phyloP scores from a whole-genome alignment of 2,329 filamentous ascomycete species.

The Neonectria magnoliae region DNA sequence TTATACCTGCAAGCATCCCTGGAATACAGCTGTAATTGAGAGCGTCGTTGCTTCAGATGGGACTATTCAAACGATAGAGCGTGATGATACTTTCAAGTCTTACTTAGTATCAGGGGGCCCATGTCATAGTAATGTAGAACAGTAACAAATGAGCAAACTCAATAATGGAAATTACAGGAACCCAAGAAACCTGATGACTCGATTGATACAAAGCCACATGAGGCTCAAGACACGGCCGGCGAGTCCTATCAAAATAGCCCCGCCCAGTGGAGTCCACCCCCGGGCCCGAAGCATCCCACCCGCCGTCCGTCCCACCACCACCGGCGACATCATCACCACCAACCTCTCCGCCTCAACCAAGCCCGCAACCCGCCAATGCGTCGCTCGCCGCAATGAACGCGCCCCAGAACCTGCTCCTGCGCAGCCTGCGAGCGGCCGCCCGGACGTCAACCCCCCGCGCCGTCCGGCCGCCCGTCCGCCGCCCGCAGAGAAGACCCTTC shows the following conservation, averaged over 20 bases:
- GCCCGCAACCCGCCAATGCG: background rate
- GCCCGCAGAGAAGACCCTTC: constrained; percentile 29
- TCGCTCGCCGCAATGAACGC: constrained; percentile 41
- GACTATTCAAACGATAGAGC: too few species aligned
- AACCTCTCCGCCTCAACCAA: background rate
- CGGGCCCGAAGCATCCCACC: background rate
- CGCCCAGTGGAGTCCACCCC: background rate
- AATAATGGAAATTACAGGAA: background rate
- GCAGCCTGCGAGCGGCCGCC: constrained; percentile 36
- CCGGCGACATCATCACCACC: background rate
- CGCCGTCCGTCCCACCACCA: background rate
- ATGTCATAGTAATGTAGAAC: background rate
- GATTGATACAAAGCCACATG: background rate
- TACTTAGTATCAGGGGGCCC: background rate
- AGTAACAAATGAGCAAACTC: background rate
- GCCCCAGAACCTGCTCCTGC: constrained; percentile 39
- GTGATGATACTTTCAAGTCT: too few species aligned
- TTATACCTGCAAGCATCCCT: too few species aligned
- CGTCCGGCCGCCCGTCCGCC: constrained; percentile 6
- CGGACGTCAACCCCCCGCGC: constrained; percentile 22
- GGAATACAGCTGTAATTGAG: too few species aligned
- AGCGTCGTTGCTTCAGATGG: too few species aligned
- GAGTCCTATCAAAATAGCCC: background rate
- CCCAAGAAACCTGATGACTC: background rate
- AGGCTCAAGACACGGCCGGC: background rate